Percentiles rank a stretch among this genome's conserved stretches.
These are phyloP conservation scores for Plectosphaerella sp. DNA, from an alignment of 2,329 filamentous ascomycete species.

Conservation along the genomic window DNA sequence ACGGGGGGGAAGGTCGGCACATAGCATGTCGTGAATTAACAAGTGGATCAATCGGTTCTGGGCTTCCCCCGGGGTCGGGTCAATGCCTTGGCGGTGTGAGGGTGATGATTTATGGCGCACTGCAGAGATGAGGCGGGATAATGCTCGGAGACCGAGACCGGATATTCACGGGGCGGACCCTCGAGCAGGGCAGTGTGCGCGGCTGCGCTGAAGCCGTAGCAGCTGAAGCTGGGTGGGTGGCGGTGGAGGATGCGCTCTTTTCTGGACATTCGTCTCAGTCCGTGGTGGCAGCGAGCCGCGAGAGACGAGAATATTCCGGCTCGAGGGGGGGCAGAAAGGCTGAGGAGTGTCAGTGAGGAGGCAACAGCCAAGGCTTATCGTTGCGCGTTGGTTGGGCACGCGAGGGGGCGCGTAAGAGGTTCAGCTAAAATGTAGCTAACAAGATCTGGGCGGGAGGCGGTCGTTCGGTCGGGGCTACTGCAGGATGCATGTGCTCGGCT, in stretches of 20 bases:
- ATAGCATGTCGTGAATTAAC: no score
- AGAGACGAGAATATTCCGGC: not conserved
- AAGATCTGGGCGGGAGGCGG: not conserved
- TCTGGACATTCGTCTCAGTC: not conserved
- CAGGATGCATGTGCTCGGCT: not conserved
- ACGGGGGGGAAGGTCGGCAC: no score
- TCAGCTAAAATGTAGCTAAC: not conserved
- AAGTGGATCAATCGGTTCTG: no score
- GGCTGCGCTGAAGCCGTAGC: no score
- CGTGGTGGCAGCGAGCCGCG: not conserved
- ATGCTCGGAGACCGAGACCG: not conserved
- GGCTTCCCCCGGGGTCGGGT: no score
- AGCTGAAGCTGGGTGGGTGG: no score
- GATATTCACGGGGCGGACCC: not conserved
- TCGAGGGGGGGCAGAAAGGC: not conserved
- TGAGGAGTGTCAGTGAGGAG: not conserved
- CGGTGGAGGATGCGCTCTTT: not conserved
- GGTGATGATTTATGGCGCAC: no score
- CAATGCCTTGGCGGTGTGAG: no score
- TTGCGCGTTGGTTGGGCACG: not conserved
- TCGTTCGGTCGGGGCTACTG: not conserved
- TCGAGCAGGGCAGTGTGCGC: not conserved
- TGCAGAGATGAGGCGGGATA: not conserved
- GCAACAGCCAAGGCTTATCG: not conserved
- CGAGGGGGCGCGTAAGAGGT: not conserved